Evolutionary conservation across 768 basidiomycete genomes (phyloP), one percentile per base, ranked within the genome.

Genomic region (Rhodotorula diobovata): DNA sequence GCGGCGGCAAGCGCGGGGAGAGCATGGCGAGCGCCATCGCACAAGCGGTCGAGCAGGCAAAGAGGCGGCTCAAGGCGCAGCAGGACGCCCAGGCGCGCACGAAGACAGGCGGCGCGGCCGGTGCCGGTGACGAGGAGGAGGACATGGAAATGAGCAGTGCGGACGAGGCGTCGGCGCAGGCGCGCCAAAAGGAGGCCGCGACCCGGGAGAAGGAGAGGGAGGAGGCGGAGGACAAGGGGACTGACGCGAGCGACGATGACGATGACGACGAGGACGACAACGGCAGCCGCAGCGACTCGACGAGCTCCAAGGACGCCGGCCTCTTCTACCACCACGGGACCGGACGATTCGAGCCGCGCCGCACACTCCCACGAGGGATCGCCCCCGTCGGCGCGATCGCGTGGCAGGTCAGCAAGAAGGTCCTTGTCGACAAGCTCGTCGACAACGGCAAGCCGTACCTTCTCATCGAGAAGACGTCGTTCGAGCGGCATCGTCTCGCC

Each of bases 111-210:
- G n/a, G n/a, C n/a, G n/a, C n/a, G n/a, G n/a, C n/a, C n/a, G n/a
- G n/a, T n/a, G n/a, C n/a, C n/a, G n/a, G n/a, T n/a, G n/a, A 70
- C 32, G 69, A 60, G 46, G 75, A 76, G 51, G 71, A 46, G 32
- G 75, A 76, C 54, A 73, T 76, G 71, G 72, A 76, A 48, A 54
- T 73, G 16, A 30, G 28, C 11, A 43, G 37, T 18, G 64, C 51
- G 1, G 65, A 76, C 9, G 70, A 43, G 15, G 74, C 73, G 43
- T 71, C 71, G 53, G 75, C 77, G 15, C 14, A 21, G 28, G n/a
- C n/a, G n/a, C n/a, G n/a, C n/a, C n/a, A n/a, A n/a, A n/a, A n/a
- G n/a, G n/a, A n/a, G n/a, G n/a, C n/a, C n/a, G n/a, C n/a, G n/a
- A n/a, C n/a, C n/a, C n/a, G n/a, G 41, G n/a, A 41, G 11, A 21